Evolutionary conservation across 192 early-diverging fungal genomes (phyloP).

Genomic region (Bifiguratus adelaidae): DNA sequence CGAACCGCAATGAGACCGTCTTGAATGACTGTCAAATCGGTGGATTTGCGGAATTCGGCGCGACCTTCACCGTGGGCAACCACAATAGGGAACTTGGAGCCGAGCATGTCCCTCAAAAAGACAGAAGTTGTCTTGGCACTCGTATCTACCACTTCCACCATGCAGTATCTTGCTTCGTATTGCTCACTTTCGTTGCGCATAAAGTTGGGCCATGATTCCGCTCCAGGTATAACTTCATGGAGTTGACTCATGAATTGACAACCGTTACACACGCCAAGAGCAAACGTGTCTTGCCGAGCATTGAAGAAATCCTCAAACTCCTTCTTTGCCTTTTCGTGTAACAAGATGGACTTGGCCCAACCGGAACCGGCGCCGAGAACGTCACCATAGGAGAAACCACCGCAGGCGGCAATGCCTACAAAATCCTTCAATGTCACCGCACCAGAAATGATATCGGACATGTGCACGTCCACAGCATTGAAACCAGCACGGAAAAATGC

Average conservation of each 20-base stretch:
- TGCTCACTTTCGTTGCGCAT: conserved; percentile 87
- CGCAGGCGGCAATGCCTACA: conserved; percentile 85
- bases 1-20: conserved; percentile 50
- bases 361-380: conserved; percentile 97
- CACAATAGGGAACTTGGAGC: conserved; percentile 83
- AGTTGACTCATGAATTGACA: conserved; percentile 95
- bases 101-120: conserved; percentile 88
- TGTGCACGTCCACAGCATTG: conserved; percentile 91
- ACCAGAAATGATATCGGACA: conserved; percentile 83
- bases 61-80: conserved; percentile 98
- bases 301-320: conserved; percentile 79
- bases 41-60: conserved; percentile 53
- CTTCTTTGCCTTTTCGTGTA: conserved; percentile 52
- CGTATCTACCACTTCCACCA: conserved; percentile 53
- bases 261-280: conserved; percentile 96
- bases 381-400: conserved; percentile 99
- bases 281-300: conserved; percentile 81
- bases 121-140: conserved; percentile 32
- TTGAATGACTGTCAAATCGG: conserved; percentile 29
- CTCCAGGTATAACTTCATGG: conserved; percentile 76
- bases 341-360: conserved; percentile 89
- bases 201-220: conserved; percentile 86
- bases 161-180: conserved; percentile 86
- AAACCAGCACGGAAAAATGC: conserved; percentile 95
- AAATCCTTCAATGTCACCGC: conserved; percentile 57